A percentile compares a stretch with the other conserved stretches of the same genome.
Evolutionary conservation across 257 asterid genomes (phyloP).

Genomic region (Sherardia arvensis): DNA sequence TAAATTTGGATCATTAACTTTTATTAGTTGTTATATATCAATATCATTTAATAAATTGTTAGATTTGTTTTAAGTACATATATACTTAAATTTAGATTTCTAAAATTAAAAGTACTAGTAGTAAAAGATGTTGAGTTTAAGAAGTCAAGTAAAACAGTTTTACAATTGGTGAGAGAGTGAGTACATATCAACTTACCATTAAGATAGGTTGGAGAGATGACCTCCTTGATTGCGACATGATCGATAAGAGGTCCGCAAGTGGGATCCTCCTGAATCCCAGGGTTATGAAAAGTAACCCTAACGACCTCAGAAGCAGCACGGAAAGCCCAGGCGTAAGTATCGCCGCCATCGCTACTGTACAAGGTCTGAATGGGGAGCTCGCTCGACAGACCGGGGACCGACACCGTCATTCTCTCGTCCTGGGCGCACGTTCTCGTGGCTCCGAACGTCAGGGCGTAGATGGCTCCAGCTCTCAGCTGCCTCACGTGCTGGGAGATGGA

Average conservation of each 20-base stretch:
- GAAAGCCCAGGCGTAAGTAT: slow-evolving; percentile 74
- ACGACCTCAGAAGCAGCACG: slow-evolving; percentile 35
- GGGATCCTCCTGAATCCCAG: slow-evolving; percentile 72
- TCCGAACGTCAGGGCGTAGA: slow-evolving; percentile 49
- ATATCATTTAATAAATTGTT: no score
- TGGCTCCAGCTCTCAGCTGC: slow-evolving; percentile 23
- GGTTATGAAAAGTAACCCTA: slow-evolving; percentile 56
- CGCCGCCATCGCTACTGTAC: slow-evolving; percentile 67
- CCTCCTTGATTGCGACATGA: slow-evolving; percentile 67
- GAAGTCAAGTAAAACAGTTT: no score
- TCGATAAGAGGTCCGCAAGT: slow-evolving; percentile 74
- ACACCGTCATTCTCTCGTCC: slow-evolving; percentile 48
- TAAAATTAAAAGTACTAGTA: no score
- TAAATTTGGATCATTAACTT: no score
- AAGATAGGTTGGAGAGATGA: slow-evolving; percentile 15
- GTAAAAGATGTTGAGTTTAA: no score
- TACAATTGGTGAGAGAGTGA: not conserved
- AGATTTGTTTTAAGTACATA: no score
- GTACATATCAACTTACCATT: slow-evolving; percentile 23
- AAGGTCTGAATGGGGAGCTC: slow-evolving; percentile 63
- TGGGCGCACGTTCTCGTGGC: slow-evolving; percentile 82
- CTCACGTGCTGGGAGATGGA: slow-evolving; percentile 43
- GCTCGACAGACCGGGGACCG: slow-evolving; percentile 44
- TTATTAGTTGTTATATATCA: no score
- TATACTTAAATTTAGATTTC: no score